Evolutionary conservation across 169 alveolate genomes (phyloP).

Genomic region (Eimeria brunetti): DNA sequence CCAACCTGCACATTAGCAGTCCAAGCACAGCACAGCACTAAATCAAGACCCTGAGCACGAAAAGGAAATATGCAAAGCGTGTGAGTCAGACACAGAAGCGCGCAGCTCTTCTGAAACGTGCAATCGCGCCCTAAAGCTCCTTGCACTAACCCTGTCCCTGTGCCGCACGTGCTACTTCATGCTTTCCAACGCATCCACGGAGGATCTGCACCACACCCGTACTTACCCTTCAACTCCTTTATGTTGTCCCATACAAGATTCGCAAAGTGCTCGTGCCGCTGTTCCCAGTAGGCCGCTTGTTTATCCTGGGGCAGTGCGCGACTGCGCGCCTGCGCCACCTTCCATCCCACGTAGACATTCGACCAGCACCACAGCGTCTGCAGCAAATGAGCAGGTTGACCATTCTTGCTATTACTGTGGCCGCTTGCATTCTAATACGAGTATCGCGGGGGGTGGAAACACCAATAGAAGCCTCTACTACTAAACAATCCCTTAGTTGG

Average conservation of each 20-base stretch:
- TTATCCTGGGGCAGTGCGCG: conserved; percentile 87
- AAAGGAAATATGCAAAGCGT: not conserved
- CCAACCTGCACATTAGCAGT: conserved; percentile 87
- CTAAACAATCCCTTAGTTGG: not conserved
- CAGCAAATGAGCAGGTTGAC: conserved; percentile 9
- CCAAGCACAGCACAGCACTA: conserved; percentile 7
- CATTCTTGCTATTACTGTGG: not conserved
- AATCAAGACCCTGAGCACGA: not conserved
- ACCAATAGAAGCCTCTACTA: not conserved
- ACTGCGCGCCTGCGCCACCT: conserved; percentile 89
- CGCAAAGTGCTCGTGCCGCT: conserved; percentile 93
- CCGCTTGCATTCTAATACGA: not conserved
- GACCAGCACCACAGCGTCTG: conserved; percentile 92
- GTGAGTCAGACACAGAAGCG: not conserved
- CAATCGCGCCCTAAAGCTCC: not conserved
- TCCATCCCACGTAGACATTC: conserved; percentile 88
- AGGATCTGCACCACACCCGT: not conserved
- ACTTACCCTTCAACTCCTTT: conserved; percentile 88
- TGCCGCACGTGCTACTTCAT: not conserved
- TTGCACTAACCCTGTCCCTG: not conserved
- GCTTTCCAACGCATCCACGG: not conserved
- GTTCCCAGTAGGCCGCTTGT: conserved; percentile 92
- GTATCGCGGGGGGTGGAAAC: not conserved
- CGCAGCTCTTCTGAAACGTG: not conserved
- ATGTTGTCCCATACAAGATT: conserved; percentile 90